Base-by-base conservation (phyloP, 83 land plant genomes). In the Picea abies region DNA sequence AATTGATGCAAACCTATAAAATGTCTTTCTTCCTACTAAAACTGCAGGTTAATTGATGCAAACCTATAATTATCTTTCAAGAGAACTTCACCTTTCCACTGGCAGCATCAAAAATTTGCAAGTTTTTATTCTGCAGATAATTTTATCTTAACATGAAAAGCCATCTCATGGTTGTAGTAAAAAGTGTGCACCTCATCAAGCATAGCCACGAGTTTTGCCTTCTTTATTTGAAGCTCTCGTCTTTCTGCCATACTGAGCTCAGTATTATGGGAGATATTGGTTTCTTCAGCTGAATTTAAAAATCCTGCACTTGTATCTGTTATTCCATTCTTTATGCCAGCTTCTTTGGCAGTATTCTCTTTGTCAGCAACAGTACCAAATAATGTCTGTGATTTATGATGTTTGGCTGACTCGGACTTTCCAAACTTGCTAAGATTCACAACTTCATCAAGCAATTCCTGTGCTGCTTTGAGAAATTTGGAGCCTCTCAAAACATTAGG, bases 381-480 rank as follows among this genome's bases (percentile, higher is more conserved):
- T 41, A 37, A 29, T 20, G 52, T 9, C 14, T 32, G 26, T 62
- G 69, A 35, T 39, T 80, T 80, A 35, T 37, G 47, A 35, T 63
- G 17, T 26, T 84, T 77, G 26, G 77, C 9, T 20, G 47, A 69
- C 1, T 81, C 82, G 10, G 14, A 80, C 23, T 84, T 84, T 4
- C 66, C 16, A 10, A 75, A 86, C 37, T 82, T 88, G 22, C 88
- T 88, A n/a, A 90, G 90, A 76, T 78, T 87, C 25, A 85, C 92
- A 44, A 92, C 89, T 69, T 92, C 94, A 63, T 92, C 91, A 19
- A 92, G 91, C 80, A 92, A 85, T 73, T 87, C 77, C 81, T 92
- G 94, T 52, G 92, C 83, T 23, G 89, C 91, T 81, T 87, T 90
- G 80, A 92, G 71, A 81, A 87, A 92, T 85, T 87, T 92, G 56